These are phyloP conservation scores for Linnemannia elongata DNA, from an alignment of 192 early-diverging fungal species.

Conservation along the genomic window DNA sequence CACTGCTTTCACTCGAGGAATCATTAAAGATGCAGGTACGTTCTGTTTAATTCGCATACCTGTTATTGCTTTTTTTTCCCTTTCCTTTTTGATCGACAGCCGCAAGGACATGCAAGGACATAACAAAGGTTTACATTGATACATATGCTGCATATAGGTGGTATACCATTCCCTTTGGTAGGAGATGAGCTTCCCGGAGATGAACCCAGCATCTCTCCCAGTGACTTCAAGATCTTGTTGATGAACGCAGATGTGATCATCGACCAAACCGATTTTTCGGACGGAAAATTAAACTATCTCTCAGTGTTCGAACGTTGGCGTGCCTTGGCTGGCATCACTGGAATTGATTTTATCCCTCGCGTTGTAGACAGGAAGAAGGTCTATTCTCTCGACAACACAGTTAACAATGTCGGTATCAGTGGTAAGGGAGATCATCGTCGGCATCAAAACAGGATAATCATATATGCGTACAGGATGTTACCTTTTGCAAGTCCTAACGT, in stretches of 20 bases:
- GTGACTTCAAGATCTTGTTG: conserved; percentile 30
- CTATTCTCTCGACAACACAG: conserved; percentile 22
- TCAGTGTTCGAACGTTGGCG: neutral
- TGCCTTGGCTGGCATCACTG: conserved; percentile 5
- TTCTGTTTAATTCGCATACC: neutral
- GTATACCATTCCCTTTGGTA: conserved; percentile 28
- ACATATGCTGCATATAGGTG: conserved; percentile 13
- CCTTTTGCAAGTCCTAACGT: neutral
- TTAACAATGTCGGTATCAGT: neutral
- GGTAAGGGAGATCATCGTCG: conserved; percentile 13
- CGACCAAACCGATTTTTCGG: conserved; percentile 28
- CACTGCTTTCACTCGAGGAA: conserved; percentile 43
- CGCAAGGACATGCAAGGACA: neutral
- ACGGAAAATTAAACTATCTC: too few relatives aligned
- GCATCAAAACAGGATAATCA: too few relatives aligned
- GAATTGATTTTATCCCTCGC: neutral
- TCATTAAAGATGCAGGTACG: conserved; percentile 62
- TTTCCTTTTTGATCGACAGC: neutral
- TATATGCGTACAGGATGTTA: neutral
- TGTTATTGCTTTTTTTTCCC: neutral
- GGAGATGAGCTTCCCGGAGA: conserved; percentile 9
- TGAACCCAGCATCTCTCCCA: neutral
- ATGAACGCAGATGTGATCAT: conserved; percentile 34
- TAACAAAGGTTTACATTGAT: neutral
- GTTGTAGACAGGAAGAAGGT: conserved; percentile 8